Evolutionary conservation across 2,329 filamentous ascomycete genomes (phyloP).

Genomic region (Fusarium kyushuense): DNA sequence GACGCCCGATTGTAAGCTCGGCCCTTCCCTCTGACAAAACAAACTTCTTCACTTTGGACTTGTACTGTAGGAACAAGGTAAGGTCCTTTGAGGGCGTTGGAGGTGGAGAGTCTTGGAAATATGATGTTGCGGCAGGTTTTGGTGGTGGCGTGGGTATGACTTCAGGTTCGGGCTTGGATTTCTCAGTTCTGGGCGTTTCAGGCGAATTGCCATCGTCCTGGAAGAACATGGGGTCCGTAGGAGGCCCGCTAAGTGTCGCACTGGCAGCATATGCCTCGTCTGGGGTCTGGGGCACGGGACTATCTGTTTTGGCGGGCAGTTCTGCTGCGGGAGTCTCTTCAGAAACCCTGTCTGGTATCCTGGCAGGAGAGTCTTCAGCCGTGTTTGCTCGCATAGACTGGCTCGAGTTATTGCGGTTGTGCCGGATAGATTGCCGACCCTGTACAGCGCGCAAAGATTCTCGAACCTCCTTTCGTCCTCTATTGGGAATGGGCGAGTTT

Average conservation of each 20-base stretch:
- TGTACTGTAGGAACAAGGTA: constrained; percentile 95
- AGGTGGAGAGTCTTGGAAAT: constrained; percentile 74
- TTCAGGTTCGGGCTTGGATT: constrained; percentile 43
- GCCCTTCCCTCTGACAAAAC: constrained; percentile 85
- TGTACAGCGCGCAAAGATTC: constrained; percentile 83
- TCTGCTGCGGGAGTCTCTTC: constrained; percentile 63
- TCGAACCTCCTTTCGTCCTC: constrained; percentile 80
- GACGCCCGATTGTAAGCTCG: constrained; percentile 84
- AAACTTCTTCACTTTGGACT: constrained; percentile 97
- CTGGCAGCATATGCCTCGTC: constrained; percentile 72
- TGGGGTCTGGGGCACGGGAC: constrained; percentile 67
- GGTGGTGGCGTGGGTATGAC: constrained; percentile 55
- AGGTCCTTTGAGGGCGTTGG: constrained; percentile 80
- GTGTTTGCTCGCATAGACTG: constrained; percentile 54
- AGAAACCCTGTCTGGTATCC: constrained; percentile 69
- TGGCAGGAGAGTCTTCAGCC: constrained; percentile 71
- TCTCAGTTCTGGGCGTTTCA: constrained; percentile 34
- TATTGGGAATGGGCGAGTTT: constrained; percentile 84
- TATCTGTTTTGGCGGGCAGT: constrained; percentile 41
- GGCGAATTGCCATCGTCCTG: constrained; percentile 30
- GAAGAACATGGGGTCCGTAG: constrained; percentile 60
- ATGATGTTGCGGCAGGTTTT: constrained; percentile 58
- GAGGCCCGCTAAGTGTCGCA: constrained; percentile 70
- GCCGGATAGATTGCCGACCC: constrained; percentile 63
- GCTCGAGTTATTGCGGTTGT: constrained; percentile 62